Evolutionary conservation across 768 basidiomycete genomes (phyloP).

Genomic region (Serendipita sp.): DNA sequence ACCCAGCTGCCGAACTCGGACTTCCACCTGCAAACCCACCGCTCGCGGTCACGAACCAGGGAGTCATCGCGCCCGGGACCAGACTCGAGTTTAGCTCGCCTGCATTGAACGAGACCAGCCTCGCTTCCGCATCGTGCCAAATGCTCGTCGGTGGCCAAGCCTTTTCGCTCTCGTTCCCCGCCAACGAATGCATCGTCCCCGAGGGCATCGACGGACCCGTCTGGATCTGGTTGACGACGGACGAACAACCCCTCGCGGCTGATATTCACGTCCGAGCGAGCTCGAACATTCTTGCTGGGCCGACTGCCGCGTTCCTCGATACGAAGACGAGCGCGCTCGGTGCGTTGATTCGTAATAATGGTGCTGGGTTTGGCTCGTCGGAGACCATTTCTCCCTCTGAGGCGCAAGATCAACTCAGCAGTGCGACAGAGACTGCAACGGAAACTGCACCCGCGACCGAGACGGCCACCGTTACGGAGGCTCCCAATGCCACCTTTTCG

Average conservation of each 20-base stretch:
- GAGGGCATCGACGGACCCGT: slow-evolving; percentile 56
- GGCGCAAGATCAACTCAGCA: neutral
- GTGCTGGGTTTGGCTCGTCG: neutral
- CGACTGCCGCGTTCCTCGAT: slow-evolving; percentile 38
- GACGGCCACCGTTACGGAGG: neutral
- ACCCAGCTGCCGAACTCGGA: slow-evolving; percentile 23
- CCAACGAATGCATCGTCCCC: slow-evolving; percentile 50
- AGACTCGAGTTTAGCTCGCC: slow-evolving; percentile 45
- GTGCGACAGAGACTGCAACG: neutral
- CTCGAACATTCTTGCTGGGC: slow-evolving; percentile 47
- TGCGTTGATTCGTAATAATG: neutral
- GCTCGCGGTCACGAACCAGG: slow-evolving; percentile 49
- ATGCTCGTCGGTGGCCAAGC: slow-evolving; percentile 53
- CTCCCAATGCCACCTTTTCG: neutral
- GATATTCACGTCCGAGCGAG: neutral
- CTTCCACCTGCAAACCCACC: slow-evolving; percentile 35
- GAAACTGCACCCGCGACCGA: neutral
- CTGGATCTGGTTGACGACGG: slow-evolving; percentile 51
- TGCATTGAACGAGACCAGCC: slow-evolving; percentile 14
- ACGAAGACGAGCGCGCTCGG: slow-evolving; percentile 23
- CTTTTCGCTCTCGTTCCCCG: slow-evolving; percentile 40
- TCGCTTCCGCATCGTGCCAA: slow-evolving; percentile 36
- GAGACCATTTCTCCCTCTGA: slow-evolving; percentile 1
- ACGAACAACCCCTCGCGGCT: slow-evolving; percentile 31
- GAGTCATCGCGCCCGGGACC: slow-evolving; percentile 41